Conservation (phyloP, 768 basidiomycete genomes). For the Amanita pallidorosea region DNA sequence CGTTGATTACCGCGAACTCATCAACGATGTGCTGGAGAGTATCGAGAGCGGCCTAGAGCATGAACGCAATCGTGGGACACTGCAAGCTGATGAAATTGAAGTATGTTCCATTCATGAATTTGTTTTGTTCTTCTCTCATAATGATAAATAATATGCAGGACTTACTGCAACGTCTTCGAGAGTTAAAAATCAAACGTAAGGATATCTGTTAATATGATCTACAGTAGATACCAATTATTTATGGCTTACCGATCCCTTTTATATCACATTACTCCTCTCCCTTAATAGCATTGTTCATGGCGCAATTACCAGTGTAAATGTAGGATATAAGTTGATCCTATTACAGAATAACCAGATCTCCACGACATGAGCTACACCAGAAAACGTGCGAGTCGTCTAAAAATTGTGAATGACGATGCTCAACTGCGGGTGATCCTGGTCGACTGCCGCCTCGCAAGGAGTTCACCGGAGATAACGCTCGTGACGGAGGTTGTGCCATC, state of each 20-base stretch:
- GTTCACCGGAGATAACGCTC: slow-evolving; percentile 46
- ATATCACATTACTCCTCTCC: slow-evolving; percentile 10
- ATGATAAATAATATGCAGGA: slow-evolving; percentile 28
- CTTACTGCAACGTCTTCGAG: slow-evolving; percentile 42
- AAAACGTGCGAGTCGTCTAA: slow-evolving; percentile 84
- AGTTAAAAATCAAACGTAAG: slow-evolving; percentile 41
- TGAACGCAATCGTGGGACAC: slow-evolving; percentile 51
- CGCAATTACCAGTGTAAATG: slow-evolving; percentile 17
- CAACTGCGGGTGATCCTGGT: slow-evolving; percentile 13
- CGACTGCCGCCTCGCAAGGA: slow-evolving; percentile 23
- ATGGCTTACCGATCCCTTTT: neutral
- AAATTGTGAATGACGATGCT: slow-evolving; percentile 52
- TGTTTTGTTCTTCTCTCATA: slow-evolving; percentile 3
- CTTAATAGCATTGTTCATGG: slow-evolving; percentile 12
- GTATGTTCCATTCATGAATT: slow-evolving; percentile 27
- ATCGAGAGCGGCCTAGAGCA: slow-evolving; percentile 68
- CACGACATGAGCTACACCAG: slow-evolving; percentile 78
- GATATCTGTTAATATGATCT: slow-evolving; percentile 12
- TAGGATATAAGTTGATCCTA: slow-evolving; percentile 1
- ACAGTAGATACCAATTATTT: neutral
- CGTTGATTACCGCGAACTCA: slow-evolving; percentile 71
- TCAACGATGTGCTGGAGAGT: slow-evolving; percentile 69
- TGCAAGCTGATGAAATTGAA: slow-evolving; percentile 62
- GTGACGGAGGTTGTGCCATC: slow-evolving; percentile 30
- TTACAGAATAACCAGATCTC: slow-evolving; percentile 72